These are phyloP conservation scores for Boletus putidus DNA, from an alignment of 1,284 basidiomycete genomes.

Conservation along the genomic window DNA sequence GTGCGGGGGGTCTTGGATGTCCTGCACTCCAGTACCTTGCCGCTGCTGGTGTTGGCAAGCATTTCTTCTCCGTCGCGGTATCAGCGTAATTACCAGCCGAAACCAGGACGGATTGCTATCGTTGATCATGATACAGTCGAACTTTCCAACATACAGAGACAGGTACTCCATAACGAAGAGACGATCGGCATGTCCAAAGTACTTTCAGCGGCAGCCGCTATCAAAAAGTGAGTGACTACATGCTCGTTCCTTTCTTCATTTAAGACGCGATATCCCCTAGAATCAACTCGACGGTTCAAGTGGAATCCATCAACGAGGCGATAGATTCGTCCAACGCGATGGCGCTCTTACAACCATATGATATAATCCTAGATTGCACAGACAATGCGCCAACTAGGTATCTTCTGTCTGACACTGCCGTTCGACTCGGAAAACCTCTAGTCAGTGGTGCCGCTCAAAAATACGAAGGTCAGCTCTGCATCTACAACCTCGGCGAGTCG, in stretches of 20 bases:
- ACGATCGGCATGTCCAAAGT: slow-evolving; percentile 85
- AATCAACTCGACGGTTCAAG: slow-evolving; percentile 63
- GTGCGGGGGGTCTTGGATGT: slow-evolving; percentile 96
- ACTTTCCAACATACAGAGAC: slow-evolving; percentile 90
- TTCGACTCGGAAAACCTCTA: slow-evolving; percentile 71
- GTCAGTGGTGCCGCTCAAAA: slow-evolving; percentile 93
- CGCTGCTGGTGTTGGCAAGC: slow-evolving; percentile 85
- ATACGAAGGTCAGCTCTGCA: slow-evolving; percentile 87
- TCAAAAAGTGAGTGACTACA: slow-evolving; percentile 55
- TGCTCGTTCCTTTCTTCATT: neutral
- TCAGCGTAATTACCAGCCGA: slow-evolving; percentile 7
- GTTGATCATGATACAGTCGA: slow-evolving; percentile 93
- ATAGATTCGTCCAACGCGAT: slow-evolving; percentile 65
- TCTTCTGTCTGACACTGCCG: slow-evolving; percentile 90
- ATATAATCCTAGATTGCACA: slow-evolving; percentile 92
- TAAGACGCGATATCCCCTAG: slow-evolving; percentile 42
- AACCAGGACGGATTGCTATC: slow-evolving; percentile 76
- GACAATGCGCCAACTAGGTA: slow-evolving; percentile 94
- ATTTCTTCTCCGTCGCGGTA: slow-evolving; percentile 4
- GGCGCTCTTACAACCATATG: slow-evolving; percentile 59
- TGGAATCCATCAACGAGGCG: slow-evolving; percentile 55
- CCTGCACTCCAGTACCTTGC: slow-evolving; percentile 93
- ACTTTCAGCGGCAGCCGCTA: slow-evolving; percentile 71
- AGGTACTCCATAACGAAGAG: slow-evolving; percentile 84
- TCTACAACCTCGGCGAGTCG: slow-evolving; percentile 66